A percentile compares a stretch with the other conserved stretches of the same genome.
Evolutionary conservation across 2,329 filamentous ascomycete genomes (phyloP).

Genomic region (Parascedosporium putredinis): DNA sequence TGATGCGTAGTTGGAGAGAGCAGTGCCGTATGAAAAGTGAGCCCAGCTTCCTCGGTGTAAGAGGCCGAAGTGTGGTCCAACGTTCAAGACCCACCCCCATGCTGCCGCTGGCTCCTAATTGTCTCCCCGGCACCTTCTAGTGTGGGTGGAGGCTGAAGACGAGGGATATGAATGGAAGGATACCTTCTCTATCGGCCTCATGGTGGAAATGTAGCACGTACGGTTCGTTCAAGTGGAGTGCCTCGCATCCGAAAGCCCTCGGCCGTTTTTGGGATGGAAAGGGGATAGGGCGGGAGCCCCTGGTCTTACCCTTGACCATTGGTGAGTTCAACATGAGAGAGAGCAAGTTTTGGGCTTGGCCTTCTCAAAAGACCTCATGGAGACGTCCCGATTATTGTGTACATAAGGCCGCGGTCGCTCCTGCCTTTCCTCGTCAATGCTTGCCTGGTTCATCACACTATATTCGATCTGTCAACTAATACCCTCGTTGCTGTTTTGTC

Average conservation of each 20-base stretch:
- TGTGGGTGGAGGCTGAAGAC: no score
- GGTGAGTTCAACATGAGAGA: neutral
- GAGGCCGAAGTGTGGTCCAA: no score
- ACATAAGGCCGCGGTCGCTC: neutral
- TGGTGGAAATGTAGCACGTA: neutral
- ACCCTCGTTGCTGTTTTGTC: no score
- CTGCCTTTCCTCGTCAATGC: neutral
- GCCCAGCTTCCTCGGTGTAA: no score
- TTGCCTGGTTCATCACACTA: neutral
- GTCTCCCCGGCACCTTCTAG: no score
- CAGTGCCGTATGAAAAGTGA: no score
- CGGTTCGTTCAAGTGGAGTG: neutral
- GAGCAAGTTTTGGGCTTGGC: neutral
- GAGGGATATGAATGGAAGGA: neutral
- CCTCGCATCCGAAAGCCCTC: neutral
- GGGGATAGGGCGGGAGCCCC: neutral
- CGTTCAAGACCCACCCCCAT: no score
- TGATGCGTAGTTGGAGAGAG: no score
- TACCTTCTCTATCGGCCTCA: neutral
- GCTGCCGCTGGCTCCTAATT: no score
- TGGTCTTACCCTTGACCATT: neutral
- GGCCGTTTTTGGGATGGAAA: neutral
- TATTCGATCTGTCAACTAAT: no score
- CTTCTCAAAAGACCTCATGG: neutral
- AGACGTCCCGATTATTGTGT: no score